A percentile compares a stretch with the other conserved stretches of the same genome.
phyloP scores from a whole-genome alignment of 257 asterid species.

The Salvia miltiorrhiza region DNA sequence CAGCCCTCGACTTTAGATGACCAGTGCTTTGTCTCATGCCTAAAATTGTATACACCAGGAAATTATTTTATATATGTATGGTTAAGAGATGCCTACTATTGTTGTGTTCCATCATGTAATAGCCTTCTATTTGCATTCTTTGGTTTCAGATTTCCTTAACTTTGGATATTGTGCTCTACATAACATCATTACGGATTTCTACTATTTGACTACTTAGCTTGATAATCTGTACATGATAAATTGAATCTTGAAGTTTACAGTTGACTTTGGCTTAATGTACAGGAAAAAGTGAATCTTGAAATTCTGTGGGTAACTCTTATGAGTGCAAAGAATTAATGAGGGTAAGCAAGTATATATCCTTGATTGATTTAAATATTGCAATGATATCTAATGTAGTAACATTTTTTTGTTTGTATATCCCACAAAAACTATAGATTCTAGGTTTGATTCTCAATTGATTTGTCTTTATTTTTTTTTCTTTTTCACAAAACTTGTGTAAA shows the following conservation, averaged over 20 bases:
- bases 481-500: too few species aligned
- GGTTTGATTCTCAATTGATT: too few species aligned
- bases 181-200: background rate
- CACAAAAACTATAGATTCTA: too few species aligned
- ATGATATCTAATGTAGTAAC: too few species aligned
- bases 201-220: background rate
- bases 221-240: background rate
- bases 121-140: background rate
- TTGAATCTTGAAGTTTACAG: background rate
- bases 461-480: too few species aligned
- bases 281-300: too few species aligned
- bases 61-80: background rate
- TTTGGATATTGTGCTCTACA: background rate
- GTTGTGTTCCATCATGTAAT: background rate
- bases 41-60: slow-evolving; percentile 13
- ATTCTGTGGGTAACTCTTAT: too few species aligned
- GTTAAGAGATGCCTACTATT: slow-evolving; percentile 12
- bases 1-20: slow-evolving; percentile 25
- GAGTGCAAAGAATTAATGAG: too few species aligned
- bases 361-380: too few species aligned
- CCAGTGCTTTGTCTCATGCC: slow-evolving; percentile 23
- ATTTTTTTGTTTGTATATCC: too few species aligned
- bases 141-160: slow-evolving; percentile 4
- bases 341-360: too few species aligned
- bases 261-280: background rate